phyloP scores from a whole-genome alignment of 257 asterid species.

The Paulownia fortunei region DNA sequence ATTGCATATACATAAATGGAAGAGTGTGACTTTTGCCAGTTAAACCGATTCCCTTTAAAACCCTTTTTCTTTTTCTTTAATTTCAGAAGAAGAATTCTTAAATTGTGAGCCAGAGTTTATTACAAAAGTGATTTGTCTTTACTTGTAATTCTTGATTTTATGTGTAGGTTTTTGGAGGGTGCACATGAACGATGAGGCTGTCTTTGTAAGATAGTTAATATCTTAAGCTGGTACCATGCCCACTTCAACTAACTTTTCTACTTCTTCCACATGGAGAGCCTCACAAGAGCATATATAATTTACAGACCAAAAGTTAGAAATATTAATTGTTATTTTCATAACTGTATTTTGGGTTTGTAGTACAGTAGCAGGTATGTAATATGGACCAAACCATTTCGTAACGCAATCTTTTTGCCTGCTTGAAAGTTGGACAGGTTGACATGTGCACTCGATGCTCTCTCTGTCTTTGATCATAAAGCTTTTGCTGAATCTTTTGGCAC shows the following conservation, averaged over 20 bases:
- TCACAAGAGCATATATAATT: slow-evolving; percentile 36
- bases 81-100: not conserved
- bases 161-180: not conserved
- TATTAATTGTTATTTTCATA: slow-evolving; percentile 3
- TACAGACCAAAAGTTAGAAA: slow-evolving; percentile 29
- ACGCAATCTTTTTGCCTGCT: slow-evolving; percentile 42
- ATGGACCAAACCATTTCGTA: slow-evolving; percentile 38
- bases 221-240: slow-evolving; percentile 21
- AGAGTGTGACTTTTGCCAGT: not conserved
- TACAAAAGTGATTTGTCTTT: slow-evolving; percentile 27
- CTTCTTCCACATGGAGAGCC: slow-evolving; percentile 45
- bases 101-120: slow-evolving; percentile 2
- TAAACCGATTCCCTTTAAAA: not conserved
- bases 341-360: slow-evolving; percentile 7
- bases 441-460: slow-evolving; percentile 37
- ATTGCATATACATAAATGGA: not conserved
- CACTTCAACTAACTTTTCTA: slow-evolving; percentile 36
- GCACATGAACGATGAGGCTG: slow-evolving; percentile 44
- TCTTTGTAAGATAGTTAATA: slow-evolving; percentile 28
- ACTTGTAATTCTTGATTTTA: slow-evolving; percentile 31
- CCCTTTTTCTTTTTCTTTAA: not conserved
- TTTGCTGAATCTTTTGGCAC: slow-evolving; percentile 26
- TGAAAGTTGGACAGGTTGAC: slow-evolving; percentile 43
- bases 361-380: slow-evolving; percentile 8
- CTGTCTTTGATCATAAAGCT: slow-evolving; percentile 34